Evolutionary conservation across 768 basidiomycete species (phyloP), one percentile per base, ranked within the genome.

Genomic region (Trametes cinnabarina): DNA sequence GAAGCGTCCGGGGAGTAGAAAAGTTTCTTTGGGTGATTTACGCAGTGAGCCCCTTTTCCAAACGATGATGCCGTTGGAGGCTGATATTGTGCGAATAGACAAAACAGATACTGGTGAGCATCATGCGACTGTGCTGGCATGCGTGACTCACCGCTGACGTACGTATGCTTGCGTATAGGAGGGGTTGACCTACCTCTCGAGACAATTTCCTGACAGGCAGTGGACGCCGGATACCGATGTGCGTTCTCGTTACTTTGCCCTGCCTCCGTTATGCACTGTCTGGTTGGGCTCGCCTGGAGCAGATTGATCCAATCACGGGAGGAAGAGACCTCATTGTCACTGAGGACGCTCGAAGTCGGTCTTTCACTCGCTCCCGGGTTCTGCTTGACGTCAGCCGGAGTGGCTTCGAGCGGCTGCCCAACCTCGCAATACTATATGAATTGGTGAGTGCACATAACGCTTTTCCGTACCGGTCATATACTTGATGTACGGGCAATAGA

Each of bases 311-410:
- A 2, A 47, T 55, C n/a, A 48, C 37, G 1, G 39, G 46, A 22
- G 54, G 54, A 10, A 55, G 19, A 35, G 22, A 55, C 20, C 46
- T 55, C 19, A 46, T 55, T 37, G 54, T 55, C 14, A 55, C 37
- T 19, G 46, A 55, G n/a, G n/a, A n/a, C n/a, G n/a, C n/a, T n/a
- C n/a, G n/a, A n/a, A n/a, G n/a, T n/a, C n/a, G n/a, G n/a, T n/a
- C n/a, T n/a, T n/a, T n/a, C n/a, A n/a, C n/a, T n/a, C n/a, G n/a
- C 25, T 28, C 37, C 5, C 46, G 54, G 14, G 26, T 55, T 10
- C n/a, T 55, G 26, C 37, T 55, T 6, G 54, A 55, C 19, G 54
- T 55, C 1, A 55, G 54, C 37, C 35, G 19, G 2, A 47, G 54
- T 15, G 6, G 12, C 3, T 17, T 47, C 23, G n/a, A 55, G 3